Percentiles rank a stretch among this genome's conserved stretches.
Conservation (phyloP, 148 eudicot species). For the Pouteria glomerata region DNA sequence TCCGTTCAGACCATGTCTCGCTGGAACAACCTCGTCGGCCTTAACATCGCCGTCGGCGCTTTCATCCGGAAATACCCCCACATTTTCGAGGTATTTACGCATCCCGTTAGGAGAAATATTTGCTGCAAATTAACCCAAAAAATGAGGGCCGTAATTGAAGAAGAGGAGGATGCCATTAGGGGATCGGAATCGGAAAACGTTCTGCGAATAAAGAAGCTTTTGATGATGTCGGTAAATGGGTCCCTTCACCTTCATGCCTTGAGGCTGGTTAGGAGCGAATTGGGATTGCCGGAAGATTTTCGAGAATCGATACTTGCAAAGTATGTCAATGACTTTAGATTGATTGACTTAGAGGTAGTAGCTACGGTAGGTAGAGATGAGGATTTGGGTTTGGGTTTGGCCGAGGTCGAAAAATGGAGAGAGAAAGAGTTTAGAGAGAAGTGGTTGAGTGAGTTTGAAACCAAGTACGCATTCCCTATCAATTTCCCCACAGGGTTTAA, state of each 20-base stretch:
- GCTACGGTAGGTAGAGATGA: slow-evolving; percentile 43
- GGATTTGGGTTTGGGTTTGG: slow-evolving; percentile 20
- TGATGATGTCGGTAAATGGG: slow-evolving; percentile 64
- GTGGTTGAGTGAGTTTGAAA: slow-evolving; percentile 86
- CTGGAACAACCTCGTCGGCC: slow-evolving; percentile 54
- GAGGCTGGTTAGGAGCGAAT: slow-evolving; percentile 51
- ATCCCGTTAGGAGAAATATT: slow-evolving; percentile 45
- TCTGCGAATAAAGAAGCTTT: slow-evolving; percentile 44
- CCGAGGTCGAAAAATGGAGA: slow-evolving; percentile 67
- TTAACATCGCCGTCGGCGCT: slow-evolving; percentile 38
- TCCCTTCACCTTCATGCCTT: slow-evolving; percentile 62
- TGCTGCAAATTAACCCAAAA: slow-evolving; percentile 56
- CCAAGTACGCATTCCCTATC: slow-evolving; percentile 72
- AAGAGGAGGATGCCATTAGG: too few species aligned
- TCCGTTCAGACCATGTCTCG: slow-evolving; percentile 61
- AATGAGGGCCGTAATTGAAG: slow-evolving; percentile 34
- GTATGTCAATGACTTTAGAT: slow-evolving; percentile 39
- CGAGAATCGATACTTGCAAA: slow-evolving; percentile 60
- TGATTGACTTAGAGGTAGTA: slow-evolving; percentile 60
- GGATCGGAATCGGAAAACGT: slow-evolving; percentile 49
- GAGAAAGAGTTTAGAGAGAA: slow-evolving; percentile 61
- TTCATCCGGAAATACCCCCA: slow-evolving; percentile 54
- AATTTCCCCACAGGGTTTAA: slow-evolving; percentile 65
- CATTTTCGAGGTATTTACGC: slow-evolving; percentile 65
- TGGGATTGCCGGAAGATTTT: slow-evolving; percentile 68